A percentile compares a stretch with the other conserved stretches of the same genome.
These are phyloP conservation scores for Suillus sp. DNA, from an alignment of 768 basidiomycete genomes.

Conservation along the genomic window DNA sequence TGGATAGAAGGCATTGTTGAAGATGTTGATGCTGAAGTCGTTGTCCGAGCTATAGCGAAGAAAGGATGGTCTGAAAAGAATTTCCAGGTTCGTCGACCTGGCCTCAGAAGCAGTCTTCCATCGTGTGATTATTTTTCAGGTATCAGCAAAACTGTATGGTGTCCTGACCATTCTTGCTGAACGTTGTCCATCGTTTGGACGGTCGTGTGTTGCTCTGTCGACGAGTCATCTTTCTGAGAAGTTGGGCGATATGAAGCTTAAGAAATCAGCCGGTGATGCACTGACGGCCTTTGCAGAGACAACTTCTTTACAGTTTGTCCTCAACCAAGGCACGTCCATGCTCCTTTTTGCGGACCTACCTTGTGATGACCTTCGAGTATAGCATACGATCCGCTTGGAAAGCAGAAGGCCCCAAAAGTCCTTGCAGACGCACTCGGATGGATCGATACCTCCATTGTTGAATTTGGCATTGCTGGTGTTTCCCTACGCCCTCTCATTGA, in stretches of 20 bases:
- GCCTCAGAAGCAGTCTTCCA: background rate
- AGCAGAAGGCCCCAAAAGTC: constrained; percentile 97
- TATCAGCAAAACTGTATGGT: constrained; percentile 86
- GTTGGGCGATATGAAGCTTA: constrained; percentile 93
- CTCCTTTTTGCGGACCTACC: constrained; percentile 12
- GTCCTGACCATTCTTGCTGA: constrained; percentile 75
- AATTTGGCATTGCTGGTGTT: constrained; percentile 90
- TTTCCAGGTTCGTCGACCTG: constrained; percentile 69
- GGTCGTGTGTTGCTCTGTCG: constrained; percentile 80
- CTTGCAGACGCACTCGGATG: constrained; percentile 88
- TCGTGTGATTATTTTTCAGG: constrained; percentile 48
- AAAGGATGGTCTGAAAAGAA: constrained; percentile 99
- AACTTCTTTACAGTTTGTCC: constrained; percentile 91
- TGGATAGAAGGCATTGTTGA: constrained; percentile 78
- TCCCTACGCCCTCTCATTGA: constrained; percentile 85
- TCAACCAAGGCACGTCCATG: constrained; percentile 74
- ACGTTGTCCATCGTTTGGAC: constrained; percentile 79
- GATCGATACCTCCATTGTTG: constrained; percentile 82
- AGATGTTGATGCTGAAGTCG: constrained; percentile 80
- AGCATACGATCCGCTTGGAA: constrained; percentile 93
- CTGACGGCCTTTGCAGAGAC: constrained; percentile 86
- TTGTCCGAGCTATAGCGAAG: constrained; percentile 86
- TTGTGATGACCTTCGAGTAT: constrained; percentile 19
- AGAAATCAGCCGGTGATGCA: constrained; percentile 93
- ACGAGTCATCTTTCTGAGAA: constrained; percentile 89